Percentiles rank a stretch among this genome's conserved stretches.
phyloP scores from a whole-genome alignment of 1,139 yeast genomes.

The Lodderomyces theae region DNA sequence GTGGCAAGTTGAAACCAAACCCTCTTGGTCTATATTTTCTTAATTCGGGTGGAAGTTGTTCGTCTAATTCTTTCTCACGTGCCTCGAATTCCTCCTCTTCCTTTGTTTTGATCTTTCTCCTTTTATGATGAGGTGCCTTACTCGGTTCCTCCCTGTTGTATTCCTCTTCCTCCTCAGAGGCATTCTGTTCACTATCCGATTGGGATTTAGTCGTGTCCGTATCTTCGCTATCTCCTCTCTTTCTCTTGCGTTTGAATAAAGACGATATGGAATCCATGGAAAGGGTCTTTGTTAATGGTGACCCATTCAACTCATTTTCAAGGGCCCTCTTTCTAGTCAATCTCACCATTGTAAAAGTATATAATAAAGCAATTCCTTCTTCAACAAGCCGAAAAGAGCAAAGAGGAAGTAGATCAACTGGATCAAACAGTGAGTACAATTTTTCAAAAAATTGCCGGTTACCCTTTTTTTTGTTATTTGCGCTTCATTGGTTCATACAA shows the following conservation, averaged over 20 bases:
- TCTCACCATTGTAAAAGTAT: constrained; percentile 9
- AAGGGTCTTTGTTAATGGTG: constrained; percentile 30
- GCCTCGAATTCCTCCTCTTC: constrained; percentile 42
- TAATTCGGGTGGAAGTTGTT: constrained; percentile 57
- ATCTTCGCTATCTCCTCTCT: constrained; percentile 17
- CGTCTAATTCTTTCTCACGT: constrained; percentile 55
- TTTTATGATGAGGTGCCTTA: constrained; percentile 9
- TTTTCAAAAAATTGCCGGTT: too few species aligned
- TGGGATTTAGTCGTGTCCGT: neutral
- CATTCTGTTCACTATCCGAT: constrained; percentile 15
- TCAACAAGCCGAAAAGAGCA: too few species aligned
- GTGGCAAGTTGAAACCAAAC: constrained; percentile 73
- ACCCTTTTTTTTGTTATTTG: too few species aligned
- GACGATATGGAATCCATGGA: constrained; percentile 43
- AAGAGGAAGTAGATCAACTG: too few species aligned
- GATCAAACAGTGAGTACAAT: too few species aligned
- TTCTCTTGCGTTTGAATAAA: constrained; percentile 36
- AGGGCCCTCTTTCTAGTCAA: constrained; percentile 10
- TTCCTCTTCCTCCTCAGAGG: constrained; percentile 19
- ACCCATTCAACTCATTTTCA: constrained; percentile 9
- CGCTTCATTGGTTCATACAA: too few species aligned
- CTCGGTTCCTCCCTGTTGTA: neutral
- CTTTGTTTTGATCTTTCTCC: constrained; percentile 27
- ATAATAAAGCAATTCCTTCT: too few species aligned
- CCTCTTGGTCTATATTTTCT: constrained; percentile 73